Conservation (phyloP, 768 basidiomycete genomes). For the Lactarius tabidus region DNA sequence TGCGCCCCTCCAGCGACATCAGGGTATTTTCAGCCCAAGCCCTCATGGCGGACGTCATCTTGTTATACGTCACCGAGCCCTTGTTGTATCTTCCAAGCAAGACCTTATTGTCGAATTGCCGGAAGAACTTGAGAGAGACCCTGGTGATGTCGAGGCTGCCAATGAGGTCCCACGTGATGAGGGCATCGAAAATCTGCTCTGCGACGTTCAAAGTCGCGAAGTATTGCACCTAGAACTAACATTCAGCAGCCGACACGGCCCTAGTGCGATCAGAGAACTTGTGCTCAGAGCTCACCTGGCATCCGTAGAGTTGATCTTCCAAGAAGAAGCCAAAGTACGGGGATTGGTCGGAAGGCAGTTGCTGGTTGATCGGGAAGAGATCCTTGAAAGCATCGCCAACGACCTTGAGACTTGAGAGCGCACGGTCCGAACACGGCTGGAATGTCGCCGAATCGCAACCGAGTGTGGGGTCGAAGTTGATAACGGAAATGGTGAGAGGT, state of each 20-base stretch:
- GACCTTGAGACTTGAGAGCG: background rate
- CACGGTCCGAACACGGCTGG: background rate
- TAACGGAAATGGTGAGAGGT: background rate
- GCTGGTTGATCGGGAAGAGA: background rate
- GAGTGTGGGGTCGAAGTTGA: background rate
- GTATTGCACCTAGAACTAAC: background rate
- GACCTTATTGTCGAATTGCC: background rate
- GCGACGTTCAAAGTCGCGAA: background rate
- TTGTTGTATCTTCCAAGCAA: background rate
- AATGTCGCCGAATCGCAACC: no score
- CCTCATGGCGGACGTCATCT: background rate
- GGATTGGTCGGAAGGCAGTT: background rate
- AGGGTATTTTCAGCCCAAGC: background rate
- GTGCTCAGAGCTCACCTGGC: background rate
- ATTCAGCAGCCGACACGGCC: no score
- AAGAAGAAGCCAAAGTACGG: background rate
- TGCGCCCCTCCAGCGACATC: background rate
- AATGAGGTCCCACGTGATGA: background rate
- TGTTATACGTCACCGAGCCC: background rate
- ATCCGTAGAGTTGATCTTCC: background rate
- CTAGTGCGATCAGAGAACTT: background rate
- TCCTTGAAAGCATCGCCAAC: background rate
- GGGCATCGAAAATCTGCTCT: background rate
- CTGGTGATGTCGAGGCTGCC: background rate
- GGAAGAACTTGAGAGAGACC: background rate